Percentiles rank a stretch among this genome's conserved stretches.
Evolutionary conservation across 192 early-diverging fungal genomes (phyloP).

Genomic region (Lobosporangium transversale): DNA sequence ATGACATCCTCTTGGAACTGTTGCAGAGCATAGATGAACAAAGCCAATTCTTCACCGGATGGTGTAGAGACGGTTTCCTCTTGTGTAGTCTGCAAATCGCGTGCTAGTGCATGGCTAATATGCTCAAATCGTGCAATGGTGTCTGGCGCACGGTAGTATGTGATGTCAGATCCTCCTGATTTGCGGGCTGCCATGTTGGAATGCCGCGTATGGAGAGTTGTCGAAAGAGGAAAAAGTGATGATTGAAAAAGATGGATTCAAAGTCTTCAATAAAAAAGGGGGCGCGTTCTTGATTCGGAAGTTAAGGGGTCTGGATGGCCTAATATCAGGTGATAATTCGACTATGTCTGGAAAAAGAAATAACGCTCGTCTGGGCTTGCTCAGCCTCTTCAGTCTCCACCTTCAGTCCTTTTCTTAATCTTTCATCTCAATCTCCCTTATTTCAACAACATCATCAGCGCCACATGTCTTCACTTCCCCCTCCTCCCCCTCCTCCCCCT

Average conservation of each 20-base stretch:
- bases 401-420: too few species aligned
- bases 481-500: constrained; percentile 46
- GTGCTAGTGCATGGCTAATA: constrained; percentile 37
- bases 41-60: constrained; percentile 56
- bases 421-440: not conserved
- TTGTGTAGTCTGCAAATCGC: constrained; percentile 41
- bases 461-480: constrained; percentile 41
- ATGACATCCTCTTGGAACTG: constrained; percentile 65
- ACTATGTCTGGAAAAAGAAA: too few species aligned
- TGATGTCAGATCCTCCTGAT: constrained; percentile 36
- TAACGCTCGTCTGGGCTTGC: too few species aligned
- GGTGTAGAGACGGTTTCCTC: constrained; percentile 12
- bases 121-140: constrained; percentile 57
- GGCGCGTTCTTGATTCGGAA: too few species aligned
- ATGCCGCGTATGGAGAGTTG: constrained; percentile 2
- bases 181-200: constrained; percentile 33
- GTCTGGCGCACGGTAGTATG: constrained; percentile 50
- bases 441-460: not conserved
- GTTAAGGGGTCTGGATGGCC: too few species aligned
- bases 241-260: too few species aligned
- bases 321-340: too few species aligned
- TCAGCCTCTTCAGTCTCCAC: too few species aligned
- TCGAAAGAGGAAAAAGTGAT: not conserved
- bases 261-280: too few species aligned
- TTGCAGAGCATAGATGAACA: constrained; percentile 55